Evolutionary conservation across 768 basidiomycete species (phyloP).

Genomic region (Rickenella mellea): DNA sequence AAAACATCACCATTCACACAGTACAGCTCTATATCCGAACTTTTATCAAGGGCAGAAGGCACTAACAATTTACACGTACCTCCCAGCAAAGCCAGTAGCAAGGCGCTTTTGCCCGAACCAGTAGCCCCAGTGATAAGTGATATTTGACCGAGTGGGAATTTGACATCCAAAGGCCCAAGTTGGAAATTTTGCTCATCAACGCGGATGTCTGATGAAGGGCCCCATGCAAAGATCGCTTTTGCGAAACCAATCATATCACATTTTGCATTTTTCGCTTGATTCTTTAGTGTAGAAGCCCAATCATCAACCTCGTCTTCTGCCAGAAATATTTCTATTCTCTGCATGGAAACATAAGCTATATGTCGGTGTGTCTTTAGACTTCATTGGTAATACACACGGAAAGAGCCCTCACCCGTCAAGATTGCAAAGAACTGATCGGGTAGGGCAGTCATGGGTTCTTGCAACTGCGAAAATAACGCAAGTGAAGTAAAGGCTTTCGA

Average conservation of each 20-base stretch:
- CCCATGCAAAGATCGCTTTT: constrained; percentile 51
- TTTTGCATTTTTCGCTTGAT: constrained; percentile 12
- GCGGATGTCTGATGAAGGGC: constrained; percentile 21
- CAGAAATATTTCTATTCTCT: constrained; percentile 68
- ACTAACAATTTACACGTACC: constrained; percentile 28
- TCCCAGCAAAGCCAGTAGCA: constrained; percentile 56
- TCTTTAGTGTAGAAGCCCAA: constrained; percentile 45
- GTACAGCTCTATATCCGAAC: constrained; percentile 40
- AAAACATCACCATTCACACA: constrained; percentile 43
- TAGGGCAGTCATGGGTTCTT: constrained; percentile 55
- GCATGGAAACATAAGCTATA: constrained; percentile 69
- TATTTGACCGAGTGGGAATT: constrained; percentile 48
- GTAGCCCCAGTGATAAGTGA: constrained; percentile 57
- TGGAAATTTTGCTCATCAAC: constrained; percentile 33
- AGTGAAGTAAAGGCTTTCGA: constrained; percentile 77
- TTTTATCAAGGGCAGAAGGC: constrained; percentile 1
- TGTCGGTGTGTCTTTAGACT: constrained; percentile 3
- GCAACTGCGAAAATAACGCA: constrained; percentile 64
- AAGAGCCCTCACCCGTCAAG: constrained; percentile 37
- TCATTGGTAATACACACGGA: not conserved
- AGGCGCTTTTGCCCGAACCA: constrained; percentile 60
- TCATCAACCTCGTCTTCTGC: constrained; percentile 67
- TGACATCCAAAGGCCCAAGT: constrained; percentile 47
- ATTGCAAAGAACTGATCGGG: constrained; percentile 58
- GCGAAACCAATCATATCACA: constrained; percentile 54